Evolutionary conservation across 768 basidiomycete genomes (phyloP), one percentile per base, ranked within the genome.

Genomic region (Chalciporus piperatus): DNA sequence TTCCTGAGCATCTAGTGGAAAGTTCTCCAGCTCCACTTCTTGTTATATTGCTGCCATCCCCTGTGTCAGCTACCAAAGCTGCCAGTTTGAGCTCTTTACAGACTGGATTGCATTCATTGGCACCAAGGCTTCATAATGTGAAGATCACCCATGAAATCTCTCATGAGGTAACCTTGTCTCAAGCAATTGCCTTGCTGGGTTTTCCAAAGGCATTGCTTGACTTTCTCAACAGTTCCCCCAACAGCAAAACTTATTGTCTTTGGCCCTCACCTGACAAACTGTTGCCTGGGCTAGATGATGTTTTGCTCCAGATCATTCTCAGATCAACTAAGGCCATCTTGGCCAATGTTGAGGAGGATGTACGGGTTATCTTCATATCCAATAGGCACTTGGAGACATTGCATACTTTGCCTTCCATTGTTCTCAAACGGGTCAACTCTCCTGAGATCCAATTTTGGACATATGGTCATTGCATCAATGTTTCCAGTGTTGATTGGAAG

Each of bases 351-450:
- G 72, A 74, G 37, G 64, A 65, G 20, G 74, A 77, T 43, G 70
- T 72, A 20, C 66, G 81, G 11, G 67, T 82, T 20, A 61, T 89
- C n/a, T 90, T 89, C 52, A 74, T 88, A 20, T 84, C 89, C 61
- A 76, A 82, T 14, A 79, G 80, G 17, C 75, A 84, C 3, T 59
- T 90, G 50, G 62, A 62, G 39, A 73, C 66, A 1, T 52, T 90
- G 9, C 70, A 77, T 51, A 72, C 71, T 12, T 62, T 88, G 27
- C 78, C 81, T 2, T 70, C 66, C 3, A 64, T 88, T 28, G 73
- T 71, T 10, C 73, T 77, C 25, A 74, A 81, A 47, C 67, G 80
- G 17, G 65, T 61, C 23, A 74, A 77, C 19, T 65, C 67, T 3
- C 68, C 73, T 25, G 75, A 80, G 37, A 60, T 80, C 7, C 81